These are phyloP conservation scores for Xylariaceae sp. DNA, from an alignment of 2,329 filamentous ascomycete species.

Conservation along the genomic window DNA sequence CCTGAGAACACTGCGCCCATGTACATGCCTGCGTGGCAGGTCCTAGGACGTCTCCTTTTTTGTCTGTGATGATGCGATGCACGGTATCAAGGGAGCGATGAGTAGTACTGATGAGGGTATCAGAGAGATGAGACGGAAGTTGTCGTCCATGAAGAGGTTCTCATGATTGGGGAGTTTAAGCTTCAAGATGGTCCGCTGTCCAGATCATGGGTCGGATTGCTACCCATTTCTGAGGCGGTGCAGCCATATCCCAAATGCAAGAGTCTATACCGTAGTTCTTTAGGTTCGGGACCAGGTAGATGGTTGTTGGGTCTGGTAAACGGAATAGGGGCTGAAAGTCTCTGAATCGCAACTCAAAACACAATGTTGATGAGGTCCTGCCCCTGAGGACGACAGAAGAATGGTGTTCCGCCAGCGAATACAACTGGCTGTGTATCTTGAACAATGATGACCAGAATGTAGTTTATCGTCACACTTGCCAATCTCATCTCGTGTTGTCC, in stretches of 20 bases:
- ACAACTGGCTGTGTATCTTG: neutral
- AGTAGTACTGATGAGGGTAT: too few relatives aligned
- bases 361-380: too few relatives aligned
- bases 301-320: neutral
- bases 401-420: slow-evolving; percentile 7
- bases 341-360: neutral
- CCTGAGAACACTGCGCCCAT: too few relatives aligned
- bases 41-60: too few relatives aligned
- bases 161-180: too few relatives aligned
- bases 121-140: too few relatives aligned
- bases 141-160: too few relatives aligned
- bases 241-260: slow-evolving; percentile 17
- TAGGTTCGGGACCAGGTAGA: neutral
- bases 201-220: too few relatives aligned
- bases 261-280: slow-evolving; percentile 1
- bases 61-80: too few relatives aligned
- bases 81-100: too few relatives aligned
- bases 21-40: too few relatives aligned
- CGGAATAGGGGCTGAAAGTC: neutral
- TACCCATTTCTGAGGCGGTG: neutral
- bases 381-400: slow-evolving; percentile 8
- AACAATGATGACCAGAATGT: neutral
- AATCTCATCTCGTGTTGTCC: neutral
- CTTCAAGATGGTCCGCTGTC: too few relatives aligned
- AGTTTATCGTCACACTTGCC: slow-evolving; percentile 6